Conservation (phyloP, 225 moss, liverwort and hornwort species). For the Sphagnum tenellum region DNA sequence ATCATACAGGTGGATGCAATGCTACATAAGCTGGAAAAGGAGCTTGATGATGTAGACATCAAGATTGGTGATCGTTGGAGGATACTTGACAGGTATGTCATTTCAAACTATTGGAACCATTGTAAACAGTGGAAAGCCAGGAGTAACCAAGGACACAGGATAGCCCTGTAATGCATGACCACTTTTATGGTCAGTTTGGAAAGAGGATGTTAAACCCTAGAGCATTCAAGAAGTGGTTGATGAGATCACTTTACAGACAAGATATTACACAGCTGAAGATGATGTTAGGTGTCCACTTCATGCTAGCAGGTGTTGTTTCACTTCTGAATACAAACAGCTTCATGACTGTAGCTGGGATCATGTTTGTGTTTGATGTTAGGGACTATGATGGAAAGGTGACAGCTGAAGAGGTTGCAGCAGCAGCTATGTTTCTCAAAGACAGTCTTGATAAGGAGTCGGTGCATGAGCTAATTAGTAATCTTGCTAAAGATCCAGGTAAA, state of each 20-base stretch:
- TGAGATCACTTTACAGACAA: too few species aligned
- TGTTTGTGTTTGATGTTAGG: constrained; percentile 19
- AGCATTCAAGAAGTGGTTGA: too few species aligned
- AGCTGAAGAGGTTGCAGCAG: constrained; percentile 94
- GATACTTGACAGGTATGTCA: constrained; percentile 74
- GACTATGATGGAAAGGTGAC: constrained; percentile 99
- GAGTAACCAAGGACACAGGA: too few species aligned
- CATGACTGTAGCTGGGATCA: not conserved
- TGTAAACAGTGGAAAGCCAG: not conserved
- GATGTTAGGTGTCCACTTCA: too few species aligned
- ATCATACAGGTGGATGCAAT: constrained; percentile 74
- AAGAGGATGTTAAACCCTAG: too few species aligned
- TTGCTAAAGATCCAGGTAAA: constrained; percentile 92
- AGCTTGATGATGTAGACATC: constrained; percentile 94
- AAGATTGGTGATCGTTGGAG: constrained; percentile 99
- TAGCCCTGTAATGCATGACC: not conserved
- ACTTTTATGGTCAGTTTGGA: not conserved
- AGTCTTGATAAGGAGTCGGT: constrained; percentile 92
- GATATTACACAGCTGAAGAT: too few species aligned
- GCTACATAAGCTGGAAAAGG: constrained; percentile 99
- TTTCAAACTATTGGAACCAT: too few species aligned
- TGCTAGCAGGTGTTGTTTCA: too few species aligned
- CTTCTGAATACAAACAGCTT: too few species aligned
- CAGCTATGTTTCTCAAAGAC: constrained; percentile 93
- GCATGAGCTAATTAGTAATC: constrained; percentile 84